phyloP scores from a whole-genome alignment of 768 basidiomycete species.

The Mycena indigotica region DNA sequence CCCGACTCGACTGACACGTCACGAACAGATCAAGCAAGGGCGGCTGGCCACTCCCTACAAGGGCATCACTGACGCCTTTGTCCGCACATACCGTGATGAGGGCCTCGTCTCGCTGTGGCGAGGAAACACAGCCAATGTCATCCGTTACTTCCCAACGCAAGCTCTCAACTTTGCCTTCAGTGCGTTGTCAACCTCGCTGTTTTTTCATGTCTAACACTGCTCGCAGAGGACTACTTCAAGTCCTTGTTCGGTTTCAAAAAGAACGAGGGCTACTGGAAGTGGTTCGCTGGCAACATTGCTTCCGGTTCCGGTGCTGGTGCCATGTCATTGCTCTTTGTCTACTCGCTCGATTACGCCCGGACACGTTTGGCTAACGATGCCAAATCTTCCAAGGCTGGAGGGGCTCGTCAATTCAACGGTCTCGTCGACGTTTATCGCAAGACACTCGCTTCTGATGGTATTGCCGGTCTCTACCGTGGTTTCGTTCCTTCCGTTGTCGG shows the following conservation, averaged over 20 bases:
- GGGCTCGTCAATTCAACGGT: slow-evolving; percentile 97
- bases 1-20: slow-evolving; percentile 37
- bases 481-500: slow-evolving; percentile 99
- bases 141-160: slow-evolving; percentile 99
- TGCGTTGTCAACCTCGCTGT: slow-evolving; percentile 45
- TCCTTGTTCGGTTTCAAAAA: slow-evolving; percentile 99
- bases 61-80: slow-evolving; percentile 91
- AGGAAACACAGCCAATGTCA: slow-evolving; percentile 99
- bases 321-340: slow-evolving; percentile 97
- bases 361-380: slow-evolving; percentile 98
- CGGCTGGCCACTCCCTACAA: slow-evolving; percentile 96
- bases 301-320: slow-evolving; percentile 99
- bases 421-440: slow-evolving; percentile 96
- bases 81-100: slow-evolving; percentile 92
- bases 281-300: slow-evolving; percentile 97
- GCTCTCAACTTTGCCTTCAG: slow-evolving; percentile 99
- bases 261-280: slow-evolving; percentile 94
- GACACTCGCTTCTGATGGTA: slow-evolving; percentile 96
- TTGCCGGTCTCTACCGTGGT: slow-evolving; percentile 99
- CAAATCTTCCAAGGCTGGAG: slow-evolving; percentile 92
- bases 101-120: slow-evolving; percentile 96
- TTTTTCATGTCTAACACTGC: slow-evolving; percentile 9
- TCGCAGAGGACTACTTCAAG: slow-evolving; percentile 95
- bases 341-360: slow-evolving; percentile 99
- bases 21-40: slow-evolving; percentile 93